Evolutionary conservation across 176 grass and related monocot species (phyloP), one percentile per base, ranked within the genome.

Genomic region (Aegilops speltoides): DNA sequence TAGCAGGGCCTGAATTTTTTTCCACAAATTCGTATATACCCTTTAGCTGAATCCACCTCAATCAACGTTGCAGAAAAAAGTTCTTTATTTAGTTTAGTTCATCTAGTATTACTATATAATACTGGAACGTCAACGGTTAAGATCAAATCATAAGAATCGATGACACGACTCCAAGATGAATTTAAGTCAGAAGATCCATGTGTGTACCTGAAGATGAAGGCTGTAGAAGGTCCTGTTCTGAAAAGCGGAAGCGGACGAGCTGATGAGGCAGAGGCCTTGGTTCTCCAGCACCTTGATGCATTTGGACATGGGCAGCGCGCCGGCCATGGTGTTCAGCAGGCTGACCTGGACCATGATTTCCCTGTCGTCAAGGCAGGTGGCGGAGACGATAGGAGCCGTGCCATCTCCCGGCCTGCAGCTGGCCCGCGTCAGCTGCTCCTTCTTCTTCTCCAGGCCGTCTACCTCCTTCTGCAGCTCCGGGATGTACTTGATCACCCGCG

Each of bases 261-360:
- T 91, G 48, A 93, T 61, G 20, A 97, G 68, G 29, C 79, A 76
- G 68, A 93, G 82, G 15, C 95, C 95, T 90, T 97, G 86, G 32
- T 93, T 84, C 68, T 97, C 92, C 63, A 97, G 63, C 38, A 89
- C 73, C 41, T 80, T 87, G 22, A 93, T 81, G 29, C 87, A 87
- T 63, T 84, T 94, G 73, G 90, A 91, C 62, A 91, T 87, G 41
- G 92, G 78, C 64, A 92, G 41, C 36, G 56, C 22, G 32, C 56
- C 36, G 3, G 67, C 68, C 64, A 76, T 83, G 84, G 66, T 89
- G 73, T 60, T 88, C 16, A 84, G 28, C 13, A 88, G 56, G 85
- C 91, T 91, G 68, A 97, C 81, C 59, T 95, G 93, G 79, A 97
- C 87, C 90, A 97, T 97, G 79, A 97, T 88, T 66, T 97, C 95